These are phyloP conservation scores for Yarrowia phangngaensis DNA, from an alignment of 805 yeast genomes.

Conservation along the genomic window DNA sequence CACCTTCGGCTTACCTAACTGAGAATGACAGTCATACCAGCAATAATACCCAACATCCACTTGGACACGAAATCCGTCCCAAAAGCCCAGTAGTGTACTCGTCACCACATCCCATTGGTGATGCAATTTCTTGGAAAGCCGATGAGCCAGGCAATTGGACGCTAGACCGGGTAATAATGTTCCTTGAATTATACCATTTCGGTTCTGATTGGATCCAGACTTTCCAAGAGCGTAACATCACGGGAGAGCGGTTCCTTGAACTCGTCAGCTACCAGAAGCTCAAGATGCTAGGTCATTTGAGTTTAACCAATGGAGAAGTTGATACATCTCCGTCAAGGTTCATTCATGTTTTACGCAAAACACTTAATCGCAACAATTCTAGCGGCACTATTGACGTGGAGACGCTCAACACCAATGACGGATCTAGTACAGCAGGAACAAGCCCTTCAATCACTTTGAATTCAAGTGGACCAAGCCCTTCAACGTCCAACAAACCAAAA, in stretches of 20 bases:
- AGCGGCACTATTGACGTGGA: slow-evolving; percentile 19
- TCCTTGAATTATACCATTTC: slow-evolving; percentile 69
- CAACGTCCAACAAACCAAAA: no score
- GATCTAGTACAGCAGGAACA: no score
- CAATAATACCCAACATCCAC: no score
- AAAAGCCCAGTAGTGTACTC: slow-evolving; percentile 21
- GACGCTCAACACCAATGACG: background rate
- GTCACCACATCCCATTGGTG: slow-evolving; percentile 5
- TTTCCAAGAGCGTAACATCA: slow-evolving; percentile 54
- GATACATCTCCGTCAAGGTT: slow-evolving; percentile 55
- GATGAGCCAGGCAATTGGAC: slow-evolving; percentile 64
- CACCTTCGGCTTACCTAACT: slow-evolving; percentile 8
- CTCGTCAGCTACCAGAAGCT: slow-evolving; percentile 66
- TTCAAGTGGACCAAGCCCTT: no score
- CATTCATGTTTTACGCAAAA: slow-evolving; percentile 51
- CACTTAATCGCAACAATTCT: slow-evolving; percentile 38
- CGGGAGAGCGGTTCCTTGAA: slow-evolving; percentile 61
- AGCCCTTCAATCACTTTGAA: background rate
- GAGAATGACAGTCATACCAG: slow-evolving; percentile 1
- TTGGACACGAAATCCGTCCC: no score
- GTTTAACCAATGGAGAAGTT: slow-evolving; percentile 39
- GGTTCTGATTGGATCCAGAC: slow-evolving; percentile 69
- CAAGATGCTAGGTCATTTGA: slow-evolving; percentile 42
- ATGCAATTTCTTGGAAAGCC: slow-evolving; percentile 19
- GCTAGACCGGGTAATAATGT: slow-evolving; percentile 56